Conservation (phyloP, 139 green algal species). For the Ostreobium quekettii region DNA sequence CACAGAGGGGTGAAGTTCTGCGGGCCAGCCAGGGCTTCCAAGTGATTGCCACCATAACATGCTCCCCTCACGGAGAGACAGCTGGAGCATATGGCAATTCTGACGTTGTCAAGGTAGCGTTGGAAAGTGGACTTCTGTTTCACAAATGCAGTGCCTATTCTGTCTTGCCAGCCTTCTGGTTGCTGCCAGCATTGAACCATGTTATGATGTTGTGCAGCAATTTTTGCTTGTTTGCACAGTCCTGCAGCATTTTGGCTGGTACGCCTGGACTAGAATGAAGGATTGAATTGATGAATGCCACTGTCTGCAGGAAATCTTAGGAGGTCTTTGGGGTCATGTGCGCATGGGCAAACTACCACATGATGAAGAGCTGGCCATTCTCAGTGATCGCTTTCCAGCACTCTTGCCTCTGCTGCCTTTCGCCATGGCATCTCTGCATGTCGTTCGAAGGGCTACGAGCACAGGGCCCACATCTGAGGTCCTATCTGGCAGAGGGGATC, state of each 20-base stretch:
- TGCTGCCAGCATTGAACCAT: no score
- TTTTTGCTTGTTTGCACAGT: no score
- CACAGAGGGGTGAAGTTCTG: conserved; percentile 55
- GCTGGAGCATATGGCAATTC: conserved; percentile 33
- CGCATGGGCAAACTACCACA: conserved; percentile 39
- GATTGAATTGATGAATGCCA: no score
- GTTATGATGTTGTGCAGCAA: no score
- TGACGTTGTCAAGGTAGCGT: conserved; percentile 39
- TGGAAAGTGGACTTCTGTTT: neutral
- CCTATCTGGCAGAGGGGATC: neutral
- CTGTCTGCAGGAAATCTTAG: conserved; percentile 64
- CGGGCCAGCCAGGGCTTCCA: conserved; percentile 65
- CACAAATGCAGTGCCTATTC: no score
- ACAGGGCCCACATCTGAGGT: neutral
- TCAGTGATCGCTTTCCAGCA: conserved; percentile 45
- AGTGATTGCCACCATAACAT: conserved; percentile 71
- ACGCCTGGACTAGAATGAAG: no score
- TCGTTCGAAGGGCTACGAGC: neutral
- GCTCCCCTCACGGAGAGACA: conserved; percentile 14
- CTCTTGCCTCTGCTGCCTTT: conserved; percentile 56
- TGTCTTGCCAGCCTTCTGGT: no score
- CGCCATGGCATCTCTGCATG: conserved; percentile 45
- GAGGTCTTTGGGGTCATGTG: conserved; percentile 60
- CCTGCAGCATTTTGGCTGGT: no score
- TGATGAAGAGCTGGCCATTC: conserved; percentile 65